Percentiles rank a stretch among this genome's conserved stretches.
Conservation (phyloP, 2,329 filamentous ascomycete species). For the Hirsutella minnesotensis region DNA sequence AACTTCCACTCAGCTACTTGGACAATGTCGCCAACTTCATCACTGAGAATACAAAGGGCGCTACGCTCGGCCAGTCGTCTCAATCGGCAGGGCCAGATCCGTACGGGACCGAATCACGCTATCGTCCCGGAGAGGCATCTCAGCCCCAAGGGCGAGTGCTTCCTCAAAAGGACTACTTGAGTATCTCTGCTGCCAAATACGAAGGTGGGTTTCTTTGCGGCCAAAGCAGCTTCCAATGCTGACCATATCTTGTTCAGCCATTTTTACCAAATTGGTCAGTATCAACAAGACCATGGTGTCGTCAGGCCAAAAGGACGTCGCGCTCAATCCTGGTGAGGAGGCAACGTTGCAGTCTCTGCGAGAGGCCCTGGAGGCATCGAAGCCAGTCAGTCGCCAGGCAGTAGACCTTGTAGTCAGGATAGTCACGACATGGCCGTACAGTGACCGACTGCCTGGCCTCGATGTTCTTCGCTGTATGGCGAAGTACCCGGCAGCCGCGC, state of each 20-base stretch:
- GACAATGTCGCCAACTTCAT: conserved; percentile 94
- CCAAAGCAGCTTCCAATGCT: background rate
- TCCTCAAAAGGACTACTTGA: conserved; percentile 69
- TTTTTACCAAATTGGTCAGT: conserved; percentile 65
- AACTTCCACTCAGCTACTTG: conserved; percentile 75
- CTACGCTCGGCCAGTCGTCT: conserved; percentile 58
- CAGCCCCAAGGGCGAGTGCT: conserved; percentile 43
- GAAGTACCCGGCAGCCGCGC: conserved; percentile 54
- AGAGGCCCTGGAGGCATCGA: conserved; percentile 48
- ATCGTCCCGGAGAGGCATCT: conserved; percentile 51
- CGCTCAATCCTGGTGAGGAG: conserved; percentile 63
- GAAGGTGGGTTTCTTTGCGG: conserved; percentile 27
- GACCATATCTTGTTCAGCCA: conserved; percentile 32
- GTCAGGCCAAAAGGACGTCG: conserved; percentile 59
- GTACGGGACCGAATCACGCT: conserved; percentile 66
- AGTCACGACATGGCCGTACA: conserved; percentile 66
- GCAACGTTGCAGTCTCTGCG: conserved; percentile 49
- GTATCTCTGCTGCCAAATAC: conserved; percentile 63
- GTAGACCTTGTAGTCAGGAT: conserved; percentile 59
- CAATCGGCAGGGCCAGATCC: conserved; percentile 50
- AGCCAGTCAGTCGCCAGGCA: conserved; percentile 35
- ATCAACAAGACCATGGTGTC: conserved; percentile 64
- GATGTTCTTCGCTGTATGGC: conserved; percentile 81
- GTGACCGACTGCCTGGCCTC: conserved; percentile 70
- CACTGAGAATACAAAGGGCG: conserved; percentile 75